A percentile compares a stretch with the other conserved stretches of the same genome.
phyloP scores from a whole-genome alignment of 495 filamentous ascomycete genomes.

The Recurvomyces mirabilis region DNA sequence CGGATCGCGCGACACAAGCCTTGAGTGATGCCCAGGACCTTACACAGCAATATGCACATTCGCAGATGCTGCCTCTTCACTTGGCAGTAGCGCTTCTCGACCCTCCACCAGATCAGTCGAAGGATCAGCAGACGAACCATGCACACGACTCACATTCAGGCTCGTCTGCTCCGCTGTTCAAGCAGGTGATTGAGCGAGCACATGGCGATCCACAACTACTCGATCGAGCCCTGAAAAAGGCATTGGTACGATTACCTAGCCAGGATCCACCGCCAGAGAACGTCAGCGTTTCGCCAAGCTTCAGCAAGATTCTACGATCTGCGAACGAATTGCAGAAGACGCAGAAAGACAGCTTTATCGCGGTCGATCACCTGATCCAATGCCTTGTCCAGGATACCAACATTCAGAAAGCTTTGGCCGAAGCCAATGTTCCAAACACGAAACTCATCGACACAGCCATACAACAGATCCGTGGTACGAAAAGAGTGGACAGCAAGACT shows the following conservation, averaged over 20 bases:
- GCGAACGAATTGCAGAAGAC: conserved; percentile 89
- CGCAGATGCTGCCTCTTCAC: conserved; percentile 80
- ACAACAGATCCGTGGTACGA: conserved; percentile 79
- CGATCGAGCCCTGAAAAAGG: conserved; percentile 81
- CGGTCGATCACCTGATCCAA: conserved; percentile 85
- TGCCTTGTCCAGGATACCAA: conserved; percentile 65
- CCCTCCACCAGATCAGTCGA: conserved; percentile 62
- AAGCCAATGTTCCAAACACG: conserved; percentile 81
- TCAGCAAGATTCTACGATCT: conserved; percentile 67
- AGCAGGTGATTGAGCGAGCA: conserved; percentile 86
- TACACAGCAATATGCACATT: conserved; percentile 77
- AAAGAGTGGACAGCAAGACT: conserved; percentile 84
- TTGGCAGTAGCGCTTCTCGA: conserved; percentile 81
- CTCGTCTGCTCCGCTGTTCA: conserved; percentile 61
- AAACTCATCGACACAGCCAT: conserved; percentile 83
- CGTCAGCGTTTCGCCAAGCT: conserved; percentile 65
- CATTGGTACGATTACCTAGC: conserved; percentile 75
- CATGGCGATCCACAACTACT: conserved; percentile 84
- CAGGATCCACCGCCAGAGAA: conserved; percentile 90
- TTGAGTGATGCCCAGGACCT: conserved; percentile 73
- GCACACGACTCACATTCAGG: conserved; percentile 47
- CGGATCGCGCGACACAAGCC: conserved; percentile 79
- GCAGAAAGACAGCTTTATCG: conserved; percentile 89
- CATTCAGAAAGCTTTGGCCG: conserved; percentile 62
- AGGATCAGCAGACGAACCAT: conserved; percentile 54